Conservation (phyloP, 305 asterid genomes). For the Fraxinus paxiana region DNA sequence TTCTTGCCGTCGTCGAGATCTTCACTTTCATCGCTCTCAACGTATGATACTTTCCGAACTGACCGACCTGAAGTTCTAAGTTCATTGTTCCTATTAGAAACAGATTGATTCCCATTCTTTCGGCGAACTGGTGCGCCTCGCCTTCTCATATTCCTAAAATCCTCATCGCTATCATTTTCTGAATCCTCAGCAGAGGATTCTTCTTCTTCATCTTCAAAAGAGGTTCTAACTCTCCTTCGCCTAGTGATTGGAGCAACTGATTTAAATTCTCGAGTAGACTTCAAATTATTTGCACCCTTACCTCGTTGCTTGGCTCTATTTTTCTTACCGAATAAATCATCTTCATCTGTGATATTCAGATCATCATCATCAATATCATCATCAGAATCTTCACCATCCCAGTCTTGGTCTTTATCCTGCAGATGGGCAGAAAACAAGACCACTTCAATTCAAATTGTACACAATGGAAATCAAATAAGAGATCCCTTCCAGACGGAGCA, state of each 20-base stretch:
- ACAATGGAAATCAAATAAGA: neutral
- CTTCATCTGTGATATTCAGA: conserved; percentile 75
- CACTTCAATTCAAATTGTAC: conserved; percentile 21
- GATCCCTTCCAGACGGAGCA: conserved; percentile 14
- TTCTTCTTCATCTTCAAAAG: conserved; percentile 66
- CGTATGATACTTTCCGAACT: conserved; percentile 88
- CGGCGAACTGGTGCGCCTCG: conserved; percentile 53
- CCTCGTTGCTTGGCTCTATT: conserved; percentile 53
- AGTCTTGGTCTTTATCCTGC: conserved; percentile 74
- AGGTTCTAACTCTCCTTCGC: conserved; percentile 57
- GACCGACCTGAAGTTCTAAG: conserved; percentile 82
- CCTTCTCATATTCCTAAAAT: conserved; percentile 49
- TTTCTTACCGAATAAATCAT: conserved; percentile 51
- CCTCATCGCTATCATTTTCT: conserved; percentile 67
- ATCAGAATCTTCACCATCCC: conserved; percentile 92
- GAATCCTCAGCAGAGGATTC: conserved; percentile 73
- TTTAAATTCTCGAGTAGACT: conserved; percentile 55
- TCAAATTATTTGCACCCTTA: conserved; percentile 52
- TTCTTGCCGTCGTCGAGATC: conserved; percentile 70
- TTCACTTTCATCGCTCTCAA: conserved; percentile 96
- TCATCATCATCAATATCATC: conserved; percentile 70
- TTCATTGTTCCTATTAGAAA: conserved; percentile 60
- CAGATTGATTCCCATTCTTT: conserved; percentile 55
- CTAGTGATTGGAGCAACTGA: conserved; percentile 46
- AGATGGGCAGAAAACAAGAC: conserved; percentile 26